Conservation (phyloP, 768 basidiomycete species). For the Mycena vulgaris region DNA sequence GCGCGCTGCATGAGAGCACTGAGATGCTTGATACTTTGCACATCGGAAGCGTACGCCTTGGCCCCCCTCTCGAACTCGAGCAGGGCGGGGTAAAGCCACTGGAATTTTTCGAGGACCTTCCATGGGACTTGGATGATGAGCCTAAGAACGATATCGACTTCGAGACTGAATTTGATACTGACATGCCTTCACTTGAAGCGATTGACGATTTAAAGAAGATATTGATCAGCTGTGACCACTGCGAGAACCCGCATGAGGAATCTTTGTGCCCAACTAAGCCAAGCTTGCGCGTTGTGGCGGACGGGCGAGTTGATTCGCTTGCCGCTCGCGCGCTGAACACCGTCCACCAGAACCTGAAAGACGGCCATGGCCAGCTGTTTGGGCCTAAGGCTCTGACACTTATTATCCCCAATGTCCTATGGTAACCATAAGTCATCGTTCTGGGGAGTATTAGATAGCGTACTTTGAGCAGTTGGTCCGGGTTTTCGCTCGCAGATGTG, state of each 20-base stretch:
- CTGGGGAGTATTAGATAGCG: neutral
- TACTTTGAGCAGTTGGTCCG: neutral
- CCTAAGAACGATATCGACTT: conserved; percentile 1
- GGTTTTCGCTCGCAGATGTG: neutral
- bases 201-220: neutral
- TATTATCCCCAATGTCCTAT: conserved; percentile 3
- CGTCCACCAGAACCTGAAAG: neutral
- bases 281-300: neutral
- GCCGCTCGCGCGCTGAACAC: neutral
- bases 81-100: conserved; percentile 5
- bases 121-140: neutral
- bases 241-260: neutral
- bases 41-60: neutral
- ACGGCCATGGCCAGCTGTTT: neutral
- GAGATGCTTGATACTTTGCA: neutral
- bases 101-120: conserved; percentile 2
- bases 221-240: neutral
- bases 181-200: conserved; percentile 9
- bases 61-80: neutral
- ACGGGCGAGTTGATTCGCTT: neutral
- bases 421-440: neutral
- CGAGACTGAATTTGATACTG: conserved; percentile 1
- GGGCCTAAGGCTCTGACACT: neutral
- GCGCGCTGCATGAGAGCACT: conserved; percentile 1
- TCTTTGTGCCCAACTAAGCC: neutral